Evolutionary conservation across 495 filamentous ascomycete species (phyloP).

Genomic region (Daldinia bambusicola): DNA sequence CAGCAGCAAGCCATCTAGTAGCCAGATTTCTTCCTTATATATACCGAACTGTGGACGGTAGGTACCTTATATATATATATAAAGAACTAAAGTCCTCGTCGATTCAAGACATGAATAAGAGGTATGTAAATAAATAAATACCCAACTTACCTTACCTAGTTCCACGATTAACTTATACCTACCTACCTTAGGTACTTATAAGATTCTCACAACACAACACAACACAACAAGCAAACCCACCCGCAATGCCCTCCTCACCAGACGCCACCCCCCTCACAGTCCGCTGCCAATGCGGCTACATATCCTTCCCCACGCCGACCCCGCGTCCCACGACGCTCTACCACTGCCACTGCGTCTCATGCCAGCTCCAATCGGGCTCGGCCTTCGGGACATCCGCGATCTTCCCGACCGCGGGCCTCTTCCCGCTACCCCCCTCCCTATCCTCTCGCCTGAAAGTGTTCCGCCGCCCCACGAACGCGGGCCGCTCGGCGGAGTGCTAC

Average conservation of each 20-base stretch:
- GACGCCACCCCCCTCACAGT: conserved; percentile 43
- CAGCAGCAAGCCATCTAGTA: neutral
- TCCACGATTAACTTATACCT: neutral
- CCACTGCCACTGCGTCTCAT: conserved; percentile 70
- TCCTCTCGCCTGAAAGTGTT: conserved; percentile 49
- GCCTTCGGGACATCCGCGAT: conserved; percentile 67
- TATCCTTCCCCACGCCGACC: conserved; percentile 60
- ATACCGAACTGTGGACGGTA: too few relatives aligned
- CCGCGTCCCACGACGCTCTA: conserved; percentile 57
- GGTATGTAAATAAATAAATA: too few relatives aligned
- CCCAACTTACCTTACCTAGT: too few relatives aligned
- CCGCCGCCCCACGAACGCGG: conserved; percentile 53
- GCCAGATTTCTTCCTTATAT: neutral
- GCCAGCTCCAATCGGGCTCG: conserved; percentile 66
- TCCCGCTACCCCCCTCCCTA: conserved; percentile 58
- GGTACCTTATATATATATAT: neutral
- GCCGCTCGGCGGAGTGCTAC: conserved; percentile 61
- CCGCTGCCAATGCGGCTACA: conserved; percentile 63
- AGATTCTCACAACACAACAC: neutral
- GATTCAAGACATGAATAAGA: too few relatives aligned
- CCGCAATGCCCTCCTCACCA: conserved; percentile 19
- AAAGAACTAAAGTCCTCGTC: neutral
- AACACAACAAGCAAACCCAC: neutral
- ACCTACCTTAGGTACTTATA: too few relatives aligned
- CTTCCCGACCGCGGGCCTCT: conserved; percentile 54